Percentiles rank a stretch among this genome's conserved stretches.
phyloP scores from a whole-genome alignment of 192 early-diverging fungal species.

The Kappamyces sp. region DNA sequence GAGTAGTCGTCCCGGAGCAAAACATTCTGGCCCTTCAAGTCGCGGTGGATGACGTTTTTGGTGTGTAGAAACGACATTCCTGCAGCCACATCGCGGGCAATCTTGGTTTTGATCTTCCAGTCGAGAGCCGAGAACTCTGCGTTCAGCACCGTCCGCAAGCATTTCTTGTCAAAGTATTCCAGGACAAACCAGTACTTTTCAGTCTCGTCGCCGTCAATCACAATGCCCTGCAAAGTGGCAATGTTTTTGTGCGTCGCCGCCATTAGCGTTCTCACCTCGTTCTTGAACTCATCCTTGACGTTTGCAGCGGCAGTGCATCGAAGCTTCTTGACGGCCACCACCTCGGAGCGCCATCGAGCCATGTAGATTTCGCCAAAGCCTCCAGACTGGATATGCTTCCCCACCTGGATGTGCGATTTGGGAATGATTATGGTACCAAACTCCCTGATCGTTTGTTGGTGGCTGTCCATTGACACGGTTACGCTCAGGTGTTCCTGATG shows the following conservation, averaged over 20 bases:
- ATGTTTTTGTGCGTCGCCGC: neutral
- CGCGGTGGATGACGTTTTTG: neutral
- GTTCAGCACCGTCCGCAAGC: too few species aligned
- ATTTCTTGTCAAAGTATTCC: conserved; percentile 9
- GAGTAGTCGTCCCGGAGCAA: neutral
- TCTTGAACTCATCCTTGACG: neutral
- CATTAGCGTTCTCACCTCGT: conserved; percentile 1
- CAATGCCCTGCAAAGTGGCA: conserved; percentile 5
- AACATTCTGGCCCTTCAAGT: conserved; percentile 4
- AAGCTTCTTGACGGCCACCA: conserved; percentile 8
- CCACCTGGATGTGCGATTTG: too few species aligned
- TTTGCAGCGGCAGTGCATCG: neutral
- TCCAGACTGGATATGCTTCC: too few species aligned
- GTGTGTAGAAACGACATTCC: neutral
- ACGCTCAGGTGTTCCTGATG: too few species aligned
- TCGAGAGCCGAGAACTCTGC: too few species aligned
- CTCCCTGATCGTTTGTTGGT: too few species aligned
- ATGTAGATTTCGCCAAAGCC: conserved; percentile 3
- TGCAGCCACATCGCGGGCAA: conserved; percentile 4
- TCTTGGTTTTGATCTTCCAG: neutral
- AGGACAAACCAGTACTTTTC: conserved; percentile 3
- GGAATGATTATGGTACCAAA: too few species aligned
- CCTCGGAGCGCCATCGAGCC: neutral
- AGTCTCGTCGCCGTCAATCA: neutral
- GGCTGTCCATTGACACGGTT: too few species aligned